Evolutionary conservation across 2,329 filamentous ascomycete genomes (phyloP).

Genomic region (Colletotrichum sp.): DNA sequence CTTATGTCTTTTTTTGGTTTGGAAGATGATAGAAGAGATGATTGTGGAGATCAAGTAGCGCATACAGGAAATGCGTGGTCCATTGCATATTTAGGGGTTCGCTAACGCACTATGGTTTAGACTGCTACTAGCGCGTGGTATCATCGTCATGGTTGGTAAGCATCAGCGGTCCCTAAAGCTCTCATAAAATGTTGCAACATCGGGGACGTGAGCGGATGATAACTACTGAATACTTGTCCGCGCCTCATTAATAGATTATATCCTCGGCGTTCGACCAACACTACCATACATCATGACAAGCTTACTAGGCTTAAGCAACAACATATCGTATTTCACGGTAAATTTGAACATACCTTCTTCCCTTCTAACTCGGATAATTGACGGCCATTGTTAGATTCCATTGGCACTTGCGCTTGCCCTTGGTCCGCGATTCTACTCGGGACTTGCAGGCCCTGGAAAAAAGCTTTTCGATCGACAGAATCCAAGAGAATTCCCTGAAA

Average conservation of each 20-base stretch:
- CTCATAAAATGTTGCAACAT: not conserved
- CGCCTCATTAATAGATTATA: not conserved
- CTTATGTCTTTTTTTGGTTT: not conserved
- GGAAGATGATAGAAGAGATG: not conserved
- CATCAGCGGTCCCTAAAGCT: accelerated
- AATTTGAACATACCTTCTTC: not conserved
- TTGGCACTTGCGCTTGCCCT: not conserved
- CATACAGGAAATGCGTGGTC: not conserved
- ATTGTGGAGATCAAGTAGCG: not conserved
- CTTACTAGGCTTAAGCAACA: not conserved
- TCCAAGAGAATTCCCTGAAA: not conserved
- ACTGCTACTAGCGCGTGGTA: not conserved
- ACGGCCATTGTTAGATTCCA: not conserved
- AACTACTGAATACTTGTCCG: not conserved
- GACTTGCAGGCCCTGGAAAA: not conserved
- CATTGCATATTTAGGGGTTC: not conserved
- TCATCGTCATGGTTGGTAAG: not conserved
- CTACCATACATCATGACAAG: not conserved
- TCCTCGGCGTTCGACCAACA: not conserved
- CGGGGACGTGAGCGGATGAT: not conserved
- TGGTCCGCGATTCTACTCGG: not conserved
- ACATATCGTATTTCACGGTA: not conserved
- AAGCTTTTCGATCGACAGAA: not conserved
- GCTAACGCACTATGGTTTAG: not conserved
- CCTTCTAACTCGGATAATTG: not conserved